These are phyloP conservation scores for Orobanche coerulescens DNA, from an alignment of 257 asterid genomes.

Conservation along the genomic window DNA sequence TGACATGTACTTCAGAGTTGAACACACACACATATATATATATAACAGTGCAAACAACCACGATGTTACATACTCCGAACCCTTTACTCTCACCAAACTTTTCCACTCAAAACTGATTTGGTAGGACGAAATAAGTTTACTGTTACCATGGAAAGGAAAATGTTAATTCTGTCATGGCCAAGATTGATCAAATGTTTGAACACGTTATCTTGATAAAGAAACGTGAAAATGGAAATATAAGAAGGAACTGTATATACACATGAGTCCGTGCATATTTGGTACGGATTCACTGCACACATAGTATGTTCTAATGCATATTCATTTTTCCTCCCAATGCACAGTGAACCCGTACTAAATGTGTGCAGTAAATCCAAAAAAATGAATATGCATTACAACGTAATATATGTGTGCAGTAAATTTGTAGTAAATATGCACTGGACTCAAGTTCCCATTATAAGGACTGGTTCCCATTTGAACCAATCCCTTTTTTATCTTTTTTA, in stretches of 20 bases:
- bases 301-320: too few relatives aligned
- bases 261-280: too few relatives aligned
- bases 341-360: too few relatives aligned
- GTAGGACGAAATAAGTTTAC: neutral
- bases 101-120: neutral
- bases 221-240: neutral
- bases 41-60: neutral
- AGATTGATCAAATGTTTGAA: slow-evolving; percentile 3
- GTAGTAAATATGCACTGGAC: too few relatives aligned
- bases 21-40: neutral
- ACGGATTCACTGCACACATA: too few relatives aligned
- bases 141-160: neutral
- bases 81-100: neutral
- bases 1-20: neutral
- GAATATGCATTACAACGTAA: too few relatives aligned
- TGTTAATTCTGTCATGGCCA: slow-evolving; percentile 8
- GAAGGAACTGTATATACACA: neutral
- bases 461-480: too few relatives aligned
- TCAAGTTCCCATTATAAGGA: too few relatives aligned
- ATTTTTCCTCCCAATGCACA: too few relatives aligned
- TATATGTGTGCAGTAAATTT: too few relatives aligned
- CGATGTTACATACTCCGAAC: neutral
- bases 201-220: slow-evolving; percentile 2
- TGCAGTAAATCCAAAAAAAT: too few relatives aligned
- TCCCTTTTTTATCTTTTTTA: too few relatives aligned